Percentiles rank a stretch among this genome's conserved stretches.
Conservation (phyloP, 169 alveolate genomes). For the Cardiosporidium cionae region DNA sequence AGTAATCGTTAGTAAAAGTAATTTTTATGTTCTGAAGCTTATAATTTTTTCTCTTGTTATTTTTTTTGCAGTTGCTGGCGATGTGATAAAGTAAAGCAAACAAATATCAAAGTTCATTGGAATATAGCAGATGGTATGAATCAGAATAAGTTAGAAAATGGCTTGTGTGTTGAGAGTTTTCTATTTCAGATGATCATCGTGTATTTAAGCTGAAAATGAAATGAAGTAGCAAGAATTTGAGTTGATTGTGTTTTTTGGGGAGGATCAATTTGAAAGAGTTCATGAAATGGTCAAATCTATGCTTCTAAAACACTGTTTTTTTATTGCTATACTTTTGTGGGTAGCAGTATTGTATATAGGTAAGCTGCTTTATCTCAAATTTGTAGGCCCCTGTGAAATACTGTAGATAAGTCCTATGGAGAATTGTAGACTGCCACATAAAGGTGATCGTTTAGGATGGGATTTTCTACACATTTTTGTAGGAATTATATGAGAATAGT, state of each 20-base stretch:
- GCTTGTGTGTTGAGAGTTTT: neutral
- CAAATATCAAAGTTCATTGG: slow-evolving; percentile 3
- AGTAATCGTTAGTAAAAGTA: no score
- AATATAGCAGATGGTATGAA: neutral
- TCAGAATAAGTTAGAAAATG: neutral
- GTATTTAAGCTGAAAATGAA: neutral
- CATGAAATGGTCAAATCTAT: neutral
- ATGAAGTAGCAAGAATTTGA: neutral
- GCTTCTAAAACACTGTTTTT: no score
- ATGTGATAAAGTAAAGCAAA: slow-evolving; percentile 2
- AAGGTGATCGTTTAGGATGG: no score
- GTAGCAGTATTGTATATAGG: no score
- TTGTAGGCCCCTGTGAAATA: no score
- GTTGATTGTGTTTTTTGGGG: neutral
- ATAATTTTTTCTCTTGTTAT: neutral
- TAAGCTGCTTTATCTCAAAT: no score
- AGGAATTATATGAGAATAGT: no score
- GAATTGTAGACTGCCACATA: no score
- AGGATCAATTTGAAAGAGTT: neutral
- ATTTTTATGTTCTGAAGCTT: no score
- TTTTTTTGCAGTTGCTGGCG: neutral
- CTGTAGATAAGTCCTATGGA: no score
- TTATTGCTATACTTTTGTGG: no score
- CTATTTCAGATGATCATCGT: neutral
- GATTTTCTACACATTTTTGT: no score